Evolutionary conservation across 345 rosid genomes (phyloP), one percentile per base, ranked within the genome.

Genomic region (Atalantia buxifolia): DNA sequence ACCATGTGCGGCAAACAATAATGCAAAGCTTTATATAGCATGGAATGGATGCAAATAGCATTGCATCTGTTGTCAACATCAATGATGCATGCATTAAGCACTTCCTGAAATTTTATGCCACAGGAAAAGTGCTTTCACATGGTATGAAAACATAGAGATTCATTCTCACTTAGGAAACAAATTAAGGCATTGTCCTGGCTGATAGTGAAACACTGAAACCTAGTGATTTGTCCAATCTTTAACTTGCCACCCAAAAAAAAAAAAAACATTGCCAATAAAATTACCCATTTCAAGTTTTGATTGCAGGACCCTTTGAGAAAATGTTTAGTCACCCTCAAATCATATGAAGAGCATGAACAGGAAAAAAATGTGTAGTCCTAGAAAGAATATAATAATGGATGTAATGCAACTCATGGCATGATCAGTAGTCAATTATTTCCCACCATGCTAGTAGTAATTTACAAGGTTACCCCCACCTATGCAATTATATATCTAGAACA

Each of bases 11-110:
- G 22, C 33, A 45, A 59, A 30, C 36, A 62, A 63, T 48, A 75
- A 48, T 45, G 60, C 38, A 7, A 1, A 1, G 36, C 30, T 60
- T 36, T 73, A 60, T 16, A 24, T 73, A 24, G 75, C 62, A 53
- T 53, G 57, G 42, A 31, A 53, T 45, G 50, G 42, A 53, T 53
- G 22, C 57, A 18, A 5, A 53, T 53, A 53, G 5, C 66, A 3
- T 16, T 30, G 36, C 21, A 5, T 57, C 33, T 31, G 42, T 30
- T 33, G 33, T 71, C 56, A 22, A n/a, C 69, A 62, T 40, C 77
- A 64, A 22, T 75, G 59, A 48, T 27, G 27, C 55, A 59, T 71
- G 16, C 63, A 71, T 35, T 35, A 63, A 75, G 60, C 77, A 75
- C 70, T 45, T 75, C 27, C 69, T 21, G 45, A 19, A 33, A 33